Conservation (phyloP, 1,284 basidiomycete species). For the Hymenochaete sp. region DNA sequence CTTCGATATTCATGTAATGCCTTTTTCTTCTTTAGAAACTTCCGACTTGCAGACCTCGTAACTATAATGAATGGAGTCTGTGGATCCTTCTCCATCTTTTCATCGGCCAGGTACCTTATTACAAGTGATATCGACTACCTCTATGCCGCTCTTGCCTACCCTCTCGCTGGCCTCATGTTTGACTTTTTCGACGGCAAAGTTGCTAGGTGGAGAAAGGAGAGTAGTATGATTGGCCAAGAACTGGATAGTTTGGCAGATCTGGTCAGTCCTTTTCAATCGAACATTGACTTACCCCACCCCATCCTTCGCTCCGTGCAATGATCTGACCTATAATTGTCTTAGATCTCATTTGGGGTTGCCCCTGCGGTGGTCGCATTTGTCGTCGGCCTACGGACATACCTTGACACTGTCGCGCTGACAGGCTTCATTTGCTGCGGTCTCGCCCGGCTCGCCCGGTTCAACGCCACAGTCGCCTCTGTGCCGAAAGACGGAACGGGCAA, state of each 20-base stretch:
- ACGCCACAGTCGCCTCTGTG: slow-evolving; percentile 92
- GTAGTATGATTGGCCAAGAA: slow-evolving; percentile 97
- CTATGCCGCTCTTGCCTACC: slow-evolving; percentile 81
- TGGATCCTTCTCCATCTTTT: slow-evolving; percentile 92
- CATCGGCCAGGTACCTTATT: slow-evolving; percentile 80
- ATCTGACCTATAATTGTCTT: slow-evolving; percentile 9
- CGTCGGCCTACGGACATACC: slow-evolving; percentile 81
- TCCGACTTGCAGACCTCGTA: slow-evolving; percentile 94
- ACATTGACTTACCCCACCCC: slow-evolving; percentile 1
- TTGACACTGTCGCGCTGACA: slow-evolving; percentile 84
- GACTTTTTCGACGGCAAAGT: slow-evolving; percentile 98
- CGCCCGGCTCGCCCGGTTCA: slow-evolving; percentile 94
- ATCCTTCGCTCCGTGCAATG: not conserved
- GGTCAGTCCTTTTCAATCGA: slow-evolving; percentile 38
- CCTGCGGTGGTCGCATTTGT: slow-evolving; percentile 89
- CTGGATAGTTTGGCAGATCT: slow-evolving; percentile 95
- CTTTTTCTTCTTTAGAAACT: no score
- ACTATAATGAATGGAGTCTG: slow-evolving; percentile 99
- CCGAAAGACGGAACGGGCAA: slow-evolving; percentile 88
- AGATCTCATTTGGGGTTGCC: slow-evolving; percentile 97
- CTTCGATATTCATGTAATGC: slow-evolving; percentile 4
- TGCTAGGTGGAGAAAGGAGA: slow-evolving; percentile 92
- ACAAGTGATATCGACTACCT: slow-evolving; percentile 76
- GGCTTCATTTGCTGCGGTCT: slow-evolving; percentile 94
- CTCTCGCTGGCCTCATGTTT: slow-evolving; percentile 94